Percentiles rank a stretch among this genome's conserved stretches.
These are phyloP conservation scores for Chlamydomonas eustigma DNA, from an alignment of 139 green algal genomes.

Conservation along the genomic window DNA sequence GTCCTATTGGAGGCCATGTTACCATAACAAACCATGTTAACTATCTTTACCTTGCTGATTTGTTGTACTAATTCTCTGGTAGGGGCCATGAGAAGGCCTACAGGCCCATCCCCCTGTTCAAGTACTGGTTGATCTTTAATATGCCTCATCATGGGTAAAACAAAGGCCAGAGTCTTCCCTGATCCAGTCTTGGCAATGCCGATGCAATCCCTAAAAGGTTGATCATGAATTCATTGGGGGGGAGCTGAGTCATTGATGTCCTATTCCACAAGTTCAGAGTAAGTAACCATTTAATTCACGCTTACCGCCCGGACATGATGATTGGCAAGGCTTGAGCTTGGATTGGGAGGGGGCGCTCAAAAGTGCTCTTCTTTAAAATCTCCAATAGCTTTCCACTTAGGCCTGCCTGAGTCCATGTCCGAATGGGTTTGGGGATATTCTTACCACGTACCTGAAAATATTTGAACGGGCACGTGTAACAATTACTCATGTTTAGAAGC, in stretches of 20 bases:
- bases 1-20: neutral
- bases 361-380: conserved; percentile 66
- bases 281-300: neutral
- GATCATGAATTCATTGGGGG: too few species aligned
- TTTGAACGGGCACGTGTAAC: too few species aligned
- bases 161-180: conserved; percentile 97
- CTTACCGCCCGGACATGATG: conserved; percentile 85
- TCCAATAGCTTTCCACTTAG: conserved; percentile 75
- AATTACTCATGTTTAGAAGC: too few species aligned
- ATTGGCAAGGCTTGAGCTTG: conserved; percentile 93
- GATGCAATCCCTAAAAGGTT: conserved; percentile 81
- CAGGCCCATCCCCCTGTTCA: conserved; percentile 73
- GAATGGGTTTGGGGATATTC: conserved; percentile 79
- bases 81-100: conserved; percentile 93
- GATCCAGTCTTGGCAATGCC: conserved; percentile 94
- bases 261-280: too few species aligned
- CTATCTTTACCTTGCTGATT: conserved; percentile 49
- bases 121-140: conserved; percentile 90
- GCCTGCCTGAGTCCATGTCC: conserved; percentile 80
- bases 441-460: conserved; percentile 89
- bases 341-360: conserved; percentile 86
- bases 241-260: too few species aligned
- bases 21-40: neutral
- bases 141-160: conserved; percentile 95
- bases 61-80: conserved; percentile 93